Base-by-base conservation (phyloP, 345 rosid species). In the Acer negundo region DNA sequence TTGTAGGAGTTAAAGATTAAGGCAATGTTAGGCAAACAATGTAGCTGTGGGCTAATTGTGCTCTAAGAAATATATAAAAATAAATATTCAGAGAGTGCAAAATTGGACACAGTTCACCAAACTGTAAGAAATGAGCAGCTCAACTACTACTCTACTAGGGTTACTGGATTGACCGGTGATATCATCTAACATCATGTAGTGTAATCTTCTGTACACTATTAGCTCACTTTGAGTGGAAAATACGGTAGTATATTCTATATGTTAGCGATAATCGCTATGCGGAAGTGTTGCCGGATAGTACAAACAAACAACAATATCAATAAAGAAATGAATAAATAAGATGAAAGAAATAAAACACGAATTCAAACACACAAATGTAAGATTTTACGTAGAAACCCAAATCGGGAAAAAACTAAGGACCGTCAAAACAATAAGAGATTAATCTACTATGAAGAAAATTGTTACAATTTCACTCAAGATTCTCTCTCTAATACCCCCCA, bases 61-160 rank as follows among this genome's bases (percentile, higher is more conserved):
- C 1, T 58, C 56, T 35, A 59, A 35, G 47, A 79, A 65, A 16
- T 58, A 24, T 42, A 12, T 19, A 56, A n/a, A 19, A 17, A 17
- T 19, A 56, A 56, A 17, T n/a, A 17, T 62, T 63, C 38, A 47
- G 20, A 5, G 56, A 40, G 79, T 63, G 75, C 61, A 81, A 80
- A 62, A 49, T 38, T 31, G n/a, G 55, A 79, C 47, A 79, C 47
- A 10, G 83, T 22, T 80, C 71, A 81, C 81, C 84, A 42, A 83
- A 83, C 72, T 47, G 77, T 65, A 69, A 51, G 74, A 78, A 62
- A 69, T 20, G 22, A 77, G 83, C 82, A 79, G 88, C 76, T 83
- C 83, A 86, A 79, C 88, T 61, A 81, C n/a, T n/a, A n/a, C n/a
- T n/a, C n/a, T n/a, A n/a, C 85, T 67, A 31, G 20, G 51, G 24